These are phyloP conservation scores for Fomitiporia mediterranea DNA, from an alignment of 1,284 basidiomycete species.

Conservation along the genomic window DNA sequence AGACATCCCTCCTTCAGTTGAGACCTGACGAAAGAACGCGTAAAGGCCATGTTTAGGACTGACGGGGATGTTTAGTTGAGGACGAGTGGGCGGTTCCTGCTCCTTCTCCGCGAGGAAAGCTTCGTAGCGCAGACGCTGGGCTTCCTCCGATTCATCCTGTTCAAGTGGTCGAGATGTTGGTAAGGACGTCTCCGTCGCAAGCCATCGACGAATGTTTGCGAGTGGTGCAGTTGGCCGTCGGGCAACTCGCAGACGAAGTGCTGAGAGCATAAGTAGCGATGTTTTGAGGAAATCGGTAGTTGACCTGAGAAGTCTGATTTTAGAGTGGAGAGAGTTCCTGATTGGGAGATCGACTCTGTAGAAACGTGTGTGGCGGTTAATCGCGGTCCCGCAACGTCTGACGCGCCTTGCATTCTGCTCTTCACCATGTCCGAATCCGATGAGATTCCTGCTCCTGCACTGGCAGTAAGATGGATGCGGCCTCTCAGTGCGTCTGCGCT, in stretches of 20 bases:
- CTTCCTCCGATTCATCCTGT: conserved; percentile 3
- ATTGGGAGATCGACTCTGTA: neutral
- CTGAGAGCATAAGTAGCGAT: conserved; percentile 12
- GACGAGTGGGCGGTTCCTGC: conserved; percentile 30
- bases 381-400: neutral
- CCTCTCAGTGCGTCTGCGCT: conserved; percentile 21
- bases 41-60: conserved; percentile 66
- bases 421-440: conserved; percentile 7
- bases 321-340: too few species aligned
- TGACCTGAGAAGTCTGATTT: neutral
- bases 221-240: neutral
- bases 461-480: conserved; percentile 22
- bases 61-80: conserved; percentile 40
- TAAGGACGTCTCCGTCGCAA: conserved; percentile 15
- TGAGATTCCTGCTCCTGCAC: conserved; percentile 10
- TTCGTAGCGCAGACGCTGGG: conserved; percentile 16
- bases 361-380: neutral
- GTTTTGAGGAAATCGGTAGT: neutral
- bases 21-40: conserved; percentile 61
- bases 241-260: conserved; percentile 5
- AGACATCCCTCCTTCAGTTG: conserved; percentile 31
- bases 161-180: neutral
- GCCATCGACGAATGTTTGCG: conserved; percentile 7
- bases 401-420: neutral
- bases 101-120: conserved; percentile 16